Conservation (phyloP, 441 rosid genomes). For the Monsonia emarginata region DNA sequence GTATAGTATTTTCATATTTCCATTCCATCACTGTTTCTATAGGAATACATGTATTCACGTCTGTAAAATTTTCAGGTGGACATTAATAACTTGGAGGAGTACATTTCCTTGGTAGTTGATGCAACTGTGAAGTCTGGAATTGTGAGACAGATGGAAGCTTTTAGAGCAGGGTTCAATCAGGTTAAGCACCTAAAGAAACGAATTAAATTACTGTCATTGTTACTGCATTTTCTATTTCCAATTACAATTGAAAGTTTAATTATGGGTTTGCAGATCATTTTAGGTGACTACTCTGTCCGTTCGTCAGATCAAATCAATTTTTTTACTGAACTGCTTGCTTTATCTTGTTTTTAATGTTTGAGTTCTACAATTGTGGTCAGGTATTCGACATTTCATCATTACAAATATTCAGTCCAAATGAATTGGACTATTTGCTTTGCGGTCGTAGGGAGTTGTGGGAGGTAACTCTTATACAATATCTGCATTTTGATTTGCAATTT, state of each 20-base stretch:
- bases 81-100: conserved; percentile 73
- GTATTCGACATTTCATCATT: conserved; percentile 88
- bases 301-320: too few relatives aligned
- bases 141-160: conserved; percentile 76
- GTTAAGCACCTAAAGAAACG: conserved; percentile 23
- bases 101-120: conserved; percentile 72
- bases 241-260: background rate
- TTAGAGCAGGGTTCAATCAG: conserved; percentile 94
- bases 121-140: conserved; percentile 85
- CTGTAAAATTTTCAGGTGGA: conserved; percentile 45
- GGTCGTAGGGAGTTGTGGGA: conserved; percentile 99
- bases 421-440: conserved; percentile 87
- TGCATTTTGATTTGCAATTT: background rate
- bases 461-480: conserved; percentile 34
- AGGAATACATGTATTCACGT: background rate
- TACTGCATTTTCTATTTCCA: too few relatives aligned
- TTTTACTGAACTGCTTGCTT: conserved; percentile 2
- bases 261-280: background rate
- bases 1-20: conserved; percentile 7
- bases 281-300: too few relatives aligned
- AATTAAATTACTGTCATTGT: background rate
- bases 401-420: conserved; percentile 85
- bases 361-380: conserved; percentile 30
- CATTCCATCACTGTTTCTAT: background rate
- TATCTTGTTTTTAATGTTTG: background rate